Percentiles rank a stretch among this genome's conserved stretches.
Evolutionary conservation across 495 filamentous ascomycete species (phyloP).

Genomic region (Penicillium taxi): DNA sequence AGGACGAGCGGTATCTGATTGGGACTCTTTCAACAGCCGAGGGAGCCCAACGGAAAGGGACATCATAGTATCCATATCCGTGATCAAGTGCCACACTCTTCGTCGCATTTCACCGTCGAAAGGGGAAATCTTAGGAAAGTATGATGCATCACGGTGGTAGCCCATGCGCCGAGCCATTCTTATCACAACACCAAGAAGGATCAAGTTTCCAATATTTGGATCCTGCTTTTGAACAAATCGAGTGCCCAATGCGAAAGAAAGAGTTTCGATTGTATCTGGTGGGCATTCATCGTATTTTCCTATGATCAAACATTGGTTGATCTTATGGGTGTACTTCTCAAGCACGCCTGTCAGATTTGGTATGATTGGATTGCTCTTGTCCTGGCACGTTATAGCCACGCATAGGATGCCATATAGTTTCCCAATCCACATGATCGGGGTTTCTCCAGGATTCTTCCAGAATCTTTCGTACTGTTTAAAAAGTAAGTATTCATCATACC

Average conservation of each 20-base stretch:
- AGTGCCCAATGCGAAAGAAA: conserved; percentile 27
- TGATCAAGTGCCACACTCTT: conserved; percentile 43
- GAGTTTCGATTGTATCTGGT: conserved; percentile 32
- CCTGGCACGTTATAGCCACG: conserved; percentile 11
- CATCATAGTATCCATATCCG: conserved; percentile 40
- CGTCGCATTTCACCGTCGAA: conserved; percentile 50
- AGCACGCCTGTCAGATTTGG: conserved; percentile 1
- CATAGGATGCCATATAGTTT: conserved; percentile 24
- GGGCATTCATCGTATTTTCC: conserved; percentile 36
- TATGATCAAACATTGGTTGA: conserved; percentile 29
- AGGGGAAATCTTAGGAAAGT: conserved; percentile 39
- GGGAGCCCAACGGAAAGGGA: conserved; percentile 35
- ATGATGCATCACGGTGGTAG: conserved; percentile 37
- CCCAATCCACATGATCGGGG: conserved; percentile 26
- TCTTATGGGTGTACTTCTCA: conserved; percentile 21
- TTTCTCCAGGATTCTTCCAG: conserved; percentile 14
- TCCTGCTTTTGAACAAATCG: conserved; percentile 28
- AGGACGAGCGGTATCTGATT: conserved; percentile 32
- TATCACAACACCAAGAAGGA: conserved; percentile 29
- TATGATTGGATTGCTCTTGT: conserved; percentile 1
- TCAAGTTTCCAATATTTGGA: conserved; percentile 29
- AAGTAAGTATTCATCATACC: neutral
- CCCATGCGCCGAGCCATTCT: conserved; percentile 37
- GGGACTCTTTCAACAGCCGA: conserved; percentile 19
- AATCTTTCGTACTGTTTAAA: conserved; percentile 22